Percentiles rank a stretch among this genome's conserved stretches.
Evolutionary conservation across 352 stramenopile genomes (phyloP).

Genomic region (Albugo candida): DNA sequence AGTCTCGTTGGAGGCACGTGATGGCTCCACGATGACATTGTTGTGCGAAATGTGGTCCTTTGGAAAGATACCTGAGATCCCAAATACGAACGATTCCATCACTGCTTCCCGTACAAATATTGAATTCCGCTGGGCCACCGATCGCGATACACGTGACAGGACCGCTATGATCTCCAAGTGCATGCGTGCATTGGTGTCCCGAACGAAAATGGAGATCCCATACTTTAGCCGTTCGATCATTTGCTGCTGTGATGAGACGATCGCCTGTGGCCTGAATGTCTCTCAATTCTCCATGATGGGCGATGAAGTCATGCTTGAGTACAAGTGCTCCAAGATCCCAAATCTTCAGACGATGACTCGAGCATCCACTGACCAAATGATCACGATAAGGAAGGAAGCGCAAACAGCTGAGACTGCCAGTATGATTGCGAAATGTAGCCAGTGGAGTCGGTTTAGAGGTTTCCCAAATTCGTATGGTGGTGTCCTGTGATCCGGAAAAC

Average conservation of each 20-base stretch:
- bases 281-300: constrained; percentile 30
- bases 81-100: constrained; percentile 65
- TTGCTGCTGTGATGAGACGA: constrained; percentile 44
- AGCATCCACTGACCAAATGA: constrained; percentile 35
- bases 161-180: constrained; percentile 32
- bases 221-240: constrained; percentile 57
- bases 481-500: constrained; percentile 42
- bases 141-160: constrained; percentile 51
- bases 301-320: constrained; percentile 31
- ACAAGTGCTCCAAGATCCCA: constrained; percentile 41
- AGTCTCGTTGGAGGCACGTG: constrained; percentile 53
- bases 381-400: constrained; percentile 41
- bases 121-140: constrained; percentile 50
- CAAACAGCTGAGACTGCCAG: constrained; percentile 27
- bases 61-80: constrained; percentile 57
- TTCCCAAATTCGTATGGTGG: constrained; percentile 57
- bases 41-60: constrained; percentile 37
- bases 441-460: constrained; percentile 37
- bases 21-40: constrained; percentile 27
- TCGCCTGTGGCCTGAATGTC: constrained; percentile 56
- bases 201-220: constrained; percentile 55
- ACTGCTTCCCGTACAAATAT: constrained; percentile 47
- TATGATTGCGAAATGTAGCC: constrained; percentile 20
- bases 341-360: constrained; percentile 30
- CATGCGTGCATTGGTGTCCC: constrained; percentile 26